phyloP scores from a whole-genome alignment of 2,329 filamentous ascomycete genomes.

The Trichoderma sp. region DNA sequence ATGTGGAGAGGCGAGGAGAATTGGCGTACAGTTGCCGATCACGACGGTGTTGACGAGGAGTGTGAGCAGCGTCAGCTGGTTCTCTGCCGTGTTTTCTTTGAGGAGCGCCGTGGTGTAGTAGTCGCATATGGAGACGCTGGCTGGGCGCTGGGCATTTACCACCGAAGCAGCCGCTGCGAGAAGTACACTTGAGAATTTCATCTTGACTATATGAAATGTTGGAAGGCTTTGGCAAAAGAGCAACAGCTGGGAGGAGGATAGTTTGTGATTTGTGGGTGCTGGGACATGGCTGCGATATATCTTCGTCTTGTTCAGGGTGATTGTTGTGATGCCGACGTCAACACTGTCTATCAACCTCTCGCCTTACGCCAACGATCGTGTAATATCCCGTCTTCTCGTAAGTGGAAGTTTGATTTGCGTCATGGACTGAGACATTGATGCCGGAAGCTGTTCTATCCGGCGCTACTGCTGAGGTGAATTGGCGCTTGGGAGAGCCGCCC shows the following conservation, averaged over 20 bases:
- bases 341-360: not conserved
- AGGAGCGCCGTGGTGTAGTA: slow-evolving; percentile 63
- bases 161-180: slow-evolving; percentile 27
- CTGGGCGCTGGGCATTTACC: slow-evolving; percentile 47
- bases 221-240: not conserved
- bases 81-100: slow-evolving; percentile 59
- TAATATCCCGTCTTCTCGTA: not conserved
- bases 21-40: slow-evolving; percentile 57
- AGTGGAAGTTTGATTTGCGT: not conserved
- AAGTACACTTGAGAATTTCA: slow-evolving; percentile 30
- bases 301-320: not conserved
- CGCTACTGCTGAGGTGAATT: not conserved
- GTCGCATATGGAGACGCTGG: slow-evolving; percentile 58
- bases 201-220: slow-evolving; percentile 23
- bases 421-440: not conserved
- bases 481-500: not conserved
- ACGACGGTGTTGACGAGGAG: slow-evolving; percentile 64
- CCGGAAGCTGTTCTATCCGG: not conserved
- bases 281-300: not conserved
- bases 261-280: not conserved
- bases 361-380: not conserved
- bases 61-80: slow-evolving; percentile 57
- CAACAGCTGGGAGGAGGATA: not conserved
- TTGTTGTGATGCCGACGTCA: not conserved
- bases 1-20: not conserved